These are phyloP conservation scores for Hanseniaspora clermontiae DNA, from an alignment of 805 yeast species.

Conservation along the genomic window DNA sequence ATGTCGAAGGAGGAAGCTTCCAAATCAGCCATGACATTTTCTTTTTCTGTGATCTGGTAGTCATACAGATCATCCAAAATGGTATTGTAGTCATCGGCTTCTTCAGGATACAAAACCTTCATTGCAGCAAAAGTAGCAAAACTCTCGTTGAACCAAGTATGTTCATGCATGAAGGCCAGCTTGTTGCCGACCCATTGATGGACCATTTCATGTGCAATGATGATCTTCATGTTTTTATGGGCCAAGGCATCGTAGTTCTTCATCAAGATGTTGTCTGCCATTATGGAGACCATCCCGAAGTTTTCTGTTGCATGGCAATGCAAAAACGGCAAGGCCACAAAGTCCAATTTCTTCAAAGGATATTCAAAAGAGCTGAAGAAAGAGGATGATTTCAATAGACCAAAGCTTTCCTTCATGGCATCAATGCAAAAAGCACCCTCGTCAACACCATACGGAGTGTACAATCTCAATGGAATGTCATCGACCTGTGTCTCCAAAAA, in stretches of 20 bases:
- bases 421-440: slow-evolving; percentile 41
- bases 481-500: slow-evolving; percentile 28
- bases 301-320: slow-evolving; percentile 75
- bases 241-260: slow-evolving; percentile 20
- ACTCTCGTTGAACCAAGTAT: slow-evolving; percentile 64
- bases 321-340: slow-evolving; percentile 56
- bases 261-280: slow-evolving; percentile 38
- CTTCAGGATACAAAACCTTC: slow-evolving; percentile 14
- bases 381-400: slow-evolving; percentile 30
- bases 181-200: slow-evolving; percentile 74
- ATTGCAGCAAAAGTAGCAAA: slow-evolving; percentile 63
- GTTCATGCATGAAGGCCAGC: slow-evolving; percentile 55
- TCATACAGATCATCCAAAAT: neutral
- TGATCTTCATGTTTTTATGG: slow-evolving; percentile 35
- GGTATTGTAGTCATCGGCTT: slow-evolving; percentile 3
- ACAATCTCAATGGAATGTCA: slow-evolving; percentile 38
- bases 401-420: slow-evolving; percentile 36
- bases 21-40: neutral
- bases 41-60: neutral
- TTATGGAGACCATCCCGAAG: slow-evolving; percentile 54
- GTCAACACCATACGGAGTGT: slow-evolving; percentile 37
- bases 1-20: slow-evolving; percentile 12
- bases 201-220: slow-evolving; percentile 58
- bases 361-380: neutral
- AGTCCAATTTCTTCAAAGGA: slow-evolving; percentile 46